A percentile compares a stretch with the other conserved stretches of the same genome.
These are phyloP conservation scores for Calocybe gangraenosa DNA, from an alignment of 768 basidiomycete species.

Conservation along the genomic window DNA sequence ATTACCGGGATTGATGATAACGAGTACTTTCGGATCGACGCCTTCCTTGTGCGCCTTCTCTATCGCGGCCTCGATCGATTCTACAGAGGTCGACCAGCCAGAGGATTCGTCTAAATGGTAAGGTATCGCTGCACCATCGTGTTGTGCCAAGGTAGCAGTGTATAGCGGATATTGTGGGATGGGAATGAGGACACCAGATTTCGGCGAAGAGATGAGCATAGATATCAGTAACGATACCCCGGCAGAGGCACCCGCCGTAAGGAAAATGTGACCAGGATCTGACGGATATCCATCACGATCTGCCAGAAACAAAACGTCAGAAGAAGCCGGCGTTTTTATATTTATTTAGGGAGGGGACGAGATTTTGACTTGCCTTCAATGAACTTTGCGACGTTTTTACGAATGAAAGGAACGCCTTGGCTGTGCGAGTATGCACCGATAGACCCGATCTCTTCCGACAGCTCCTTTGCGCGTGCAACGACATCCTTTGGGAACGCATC, in stretches of 20 bases:
- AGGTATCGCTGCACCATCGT: constrained; percentile 73
- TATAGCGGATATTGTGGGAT: constrained; percentile 99
- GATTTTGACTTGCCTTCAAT: constrained; percentile 82
- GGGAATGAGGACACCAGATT: constrained; percentile 83
- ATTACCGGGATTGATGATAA: constrained; percentile 98
- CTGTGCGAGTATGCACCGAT: constrained; percentile 95
- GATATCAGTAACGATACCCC: constrained; percentile 88
- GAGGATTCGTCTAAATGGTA: constrained; percentile 85
- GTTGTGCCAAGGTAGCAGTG: constrained; percentile 89
- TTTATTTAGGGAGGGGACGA: no score
- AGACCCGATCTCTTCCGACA: constrained; percentile 84
- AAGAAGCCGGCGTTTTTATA: no score
- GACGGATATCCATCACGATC: constrained; percentile 89
- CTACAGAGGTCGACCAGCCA: constrained; percentile 78
- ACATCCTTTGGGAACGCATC: constrained; percentile 84
- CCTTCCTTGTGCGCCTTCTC: constrained; percentile 59
- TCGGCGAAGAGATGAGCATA: constrained; percentile 67
- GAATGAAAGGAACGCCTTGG: constrained; percentile 87
- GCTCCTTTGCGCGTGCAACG: constrained; percentile 73
- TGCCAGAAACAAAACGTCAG: constrained; percentile 28
- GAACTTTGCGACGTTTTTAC: constrained; percentile 84
- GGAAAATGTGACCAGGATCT: constrained; percentile 82
- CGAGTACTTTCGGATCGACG: constrained; percentile 73
- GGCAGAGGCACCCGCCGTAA: constrained; percentile 91
- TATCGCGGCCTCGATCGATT: constrained; percentile 64